Evolutionary conservation across 257 asterid genomes (phyloP).

Genomic region (Vinca minor): DNA sequence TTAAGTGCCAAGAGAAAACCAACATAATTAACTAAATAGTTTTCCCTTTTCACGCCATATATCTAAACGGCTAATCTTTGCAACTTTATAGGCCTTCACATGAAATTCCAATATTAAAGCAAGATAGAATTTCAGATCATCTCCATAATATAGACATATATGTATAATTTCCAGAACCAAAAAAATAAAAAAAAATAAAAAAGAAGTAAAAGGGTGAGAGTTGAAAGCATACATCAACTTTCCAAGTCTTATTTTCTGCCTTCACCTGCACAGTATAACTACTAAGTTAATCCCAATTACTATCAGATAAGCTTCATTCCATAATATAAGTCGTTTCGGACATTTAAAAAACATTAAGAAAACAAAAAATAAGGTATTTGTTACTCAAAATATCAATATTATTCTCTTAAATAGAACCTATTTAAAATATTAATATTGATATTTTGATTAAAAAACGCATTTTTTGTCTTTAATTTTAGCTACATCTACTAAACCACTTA

Average conservation of each 20-base stretch:
- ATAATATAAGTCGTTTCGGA: too few relatives aligned
- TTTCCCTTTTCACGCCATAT: not conserved
- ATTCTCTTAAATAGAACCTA: too few relatives aligned
- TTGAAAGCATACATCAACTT: constrained; percentile 69
- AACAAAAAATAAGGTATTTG: too few relatives aligned
- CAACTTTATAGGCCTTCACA: not conserved
- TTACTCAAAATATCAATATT: too few relatives aligned
- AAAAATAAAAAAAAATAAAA: not conserved
- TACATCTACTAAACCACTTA: too few relatives aligned
- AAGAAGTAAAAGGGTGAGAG: not conserved
- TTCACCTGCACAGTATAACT: constrained; percentile 57
- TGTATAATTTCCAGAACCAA: too few relatives aligned
- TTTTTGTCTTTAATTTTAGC: too few relatives aligned
- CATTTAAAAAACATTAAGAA: too few relatives aligned
- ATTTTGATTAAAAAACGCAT: too few relatives aligned
- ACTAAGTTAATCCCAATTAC: constrained; percentile 12
- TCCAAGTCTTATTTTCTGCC: constrained; percentile 90
- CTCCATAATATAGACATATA: not conserved
- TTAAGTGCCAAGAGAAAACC: not conserved
- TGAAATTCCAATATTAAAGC: not conserved
- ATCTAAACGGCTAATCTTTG: not conserved
- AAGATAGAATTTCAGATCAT: not conserved
- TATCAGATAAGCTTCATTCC: too few relatives aligned
- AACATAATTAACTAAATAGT: not conserved
- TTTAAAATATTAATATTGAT: too few relatives aligned